Percentiles rank a stretch among this genome's conserved stretches.
Conservation (phyloP, 2,329 filamentous ascomycete species). For the Colletotrichum sansevieriae region DNA sequence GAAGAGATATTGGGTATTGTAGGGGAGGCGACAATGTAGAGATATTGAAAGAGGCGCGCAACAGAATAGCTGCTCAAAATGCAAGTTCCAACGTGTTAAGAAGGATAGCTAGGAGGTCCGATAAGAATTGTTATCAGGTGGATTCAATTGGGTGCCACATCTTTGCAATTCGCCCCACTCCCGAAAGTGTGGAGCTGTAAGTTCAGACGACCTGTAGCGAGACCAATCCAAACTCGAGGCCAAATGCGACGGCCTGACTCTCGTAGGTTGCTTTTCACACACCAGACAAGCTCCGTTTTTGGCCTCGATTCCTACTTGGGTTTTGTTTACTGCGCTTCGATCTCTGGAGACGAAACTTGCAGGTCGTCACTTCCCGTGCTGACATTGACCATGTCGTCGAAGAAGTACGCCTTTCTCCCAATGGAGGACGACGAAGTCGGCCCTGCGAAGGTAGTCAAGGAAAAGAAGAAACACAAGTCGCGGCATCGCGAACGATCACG, state of each 20-base stretch:
- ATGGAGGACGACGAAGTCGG: slow-evolving; percentile 76
- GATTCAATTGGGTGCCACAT: slow-evolving; percentile 4
- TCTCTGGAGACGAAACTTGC: no score
- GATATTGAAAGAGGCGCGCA: slow-evolving; percentile 29
- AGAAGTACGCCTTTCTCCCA: slow-evolving; percentile 75
- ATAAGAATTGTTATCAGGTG: slow-evolving; percentile 37
- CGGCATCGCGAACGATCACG: slow-evolving; percentile 49
- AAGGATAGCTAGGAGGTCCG: slow-evolving; percentile 39
- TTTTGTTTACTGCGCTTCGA: not conserved
- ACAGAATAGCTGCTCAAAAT: slow-evolving; percentile 30
- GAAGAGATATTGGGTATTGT: not conserved
- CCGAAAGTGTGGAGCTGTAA: slow-evolving; percentile 13
- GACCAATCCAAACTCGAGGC: slow-evolving; percentile 20
- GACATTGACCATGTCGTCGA: slow-evolving; percentile 59
- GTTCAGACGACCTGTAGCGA: slow-evolving; percentile 27
- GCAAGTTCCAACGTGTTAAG: slow-evolving; percentile 45
- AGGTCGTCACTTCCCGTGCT: no score
- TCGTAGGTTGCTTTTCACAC: no score
- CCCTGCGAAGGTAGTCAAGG: slow-evolving; percentile 64
- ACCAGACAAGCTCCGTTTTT: no score
- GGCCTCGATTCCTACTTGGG: not conserved
- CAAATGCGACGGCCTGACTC: not conserved
- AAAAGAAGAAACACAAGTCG: slow-evolving; percentile 61
- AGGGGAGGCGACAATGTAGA: not conserved
- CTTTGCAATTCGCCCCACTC: slow-evolving; percentile 19